phyloP scores from a whole-genome alignment of 192 early-diverging fungal genomes.

The Umbelopsis sp. region DNA sequence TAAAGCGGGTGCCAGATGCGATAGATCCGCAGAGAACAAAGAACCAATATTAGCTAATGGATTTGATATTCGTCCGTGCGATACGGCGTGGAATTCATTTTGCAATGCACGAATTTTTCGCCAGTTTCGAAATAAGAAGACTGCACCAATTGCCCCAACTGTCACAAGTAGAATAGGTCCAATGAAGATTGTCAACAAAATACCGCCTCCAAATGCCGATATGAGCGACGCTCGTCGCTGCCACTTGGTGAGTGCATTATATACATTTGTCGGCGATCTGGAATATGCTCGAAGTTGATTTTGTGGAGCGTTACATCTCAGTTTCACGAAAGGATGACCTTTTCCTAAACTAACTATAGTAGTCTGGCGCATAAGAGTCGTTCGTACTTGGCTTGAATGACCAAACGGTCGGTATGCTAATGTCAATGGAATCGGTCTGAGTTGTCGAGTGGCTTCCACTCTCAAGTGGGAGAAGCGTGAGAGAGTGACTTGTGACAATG shows the following conservation, averaged over 20 bases:
- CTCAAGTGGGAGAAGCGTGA: not conserved
- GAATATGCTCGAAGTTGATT: not conserved
- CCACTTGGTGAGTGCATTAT: not conserved
- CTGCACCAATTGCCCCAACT: not conserved
- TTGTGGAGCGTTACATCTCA: not conserved
- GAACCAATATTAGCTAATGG: not conserved
- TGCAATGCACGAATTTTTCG: not conserved
- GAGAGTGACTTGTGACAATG: not conserved
- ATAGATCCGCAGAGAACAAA: not conserved
- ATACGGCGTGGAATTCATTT: not conserved
- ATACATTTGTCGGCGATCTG: not conserved
- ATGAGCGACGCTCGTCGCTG: not conserved
- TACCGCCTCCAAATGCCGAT: slow-evolving; percentile 5
- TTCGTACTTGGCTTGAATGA: not conserved
- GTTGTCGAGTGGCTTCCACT: not conserved
- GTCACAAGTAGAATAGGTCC: not conserved
- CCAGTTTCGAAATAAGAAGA: not conserved
- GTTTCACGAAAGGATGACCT: not conserved
- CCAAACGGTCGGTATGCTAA: not conserved
- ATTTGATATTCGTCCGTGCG: not conserved
- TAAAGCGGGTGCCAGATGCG: not conserved
- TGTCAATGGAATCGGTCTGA: not conserved
- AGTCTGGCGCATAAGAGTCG: not conserved
- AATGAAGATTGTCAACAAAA: slow-evolving; percentile 4
- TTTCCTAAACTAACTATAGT: not conserved